Evolutionary conservation across 345 rosid genomes (phyloP).

Genomic region (Gossypium thurberi): DNA sequence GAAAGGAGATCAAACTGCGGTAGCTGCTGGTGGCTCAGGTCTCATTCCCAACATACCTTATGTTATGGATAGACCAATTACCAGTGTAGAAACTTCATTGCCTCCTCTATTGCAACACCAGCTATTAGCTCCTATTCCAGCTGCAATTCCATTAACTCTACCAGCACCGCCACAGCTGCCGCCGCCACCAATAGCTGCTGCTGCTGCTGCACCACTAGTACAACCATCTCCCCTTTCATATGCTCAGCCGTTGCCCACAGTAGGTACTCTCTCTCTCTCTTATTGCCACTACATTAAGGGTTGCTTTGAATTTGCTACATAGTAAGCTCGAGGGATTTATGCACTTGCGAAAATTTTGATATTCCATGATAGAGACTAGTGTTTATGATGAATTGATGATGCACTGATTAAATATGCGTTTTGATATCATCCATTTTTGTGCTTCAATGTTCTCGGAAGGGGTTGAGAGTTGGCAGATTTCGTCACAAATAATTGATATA

Average conservation of each 20-base stretch:
- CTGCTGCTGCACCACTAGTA: conserved; percentile 12
- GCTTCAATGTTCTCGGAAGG: background rate
- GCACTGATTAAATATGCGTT: background rate
- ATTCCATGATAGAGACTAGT: background rate
- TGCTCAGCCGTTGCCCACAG: conserved; percentile 45
- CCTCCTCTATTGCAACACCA: conserved; percentile 32
- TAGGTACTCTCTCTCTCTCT: conserved; percentile 40
- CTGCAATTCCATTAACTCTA: conserved; percentile 21
- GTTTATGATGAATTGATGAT: background rate
- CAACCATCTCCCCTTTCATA: conserved; percentile 27
- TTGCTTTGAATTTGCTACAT: background rate
- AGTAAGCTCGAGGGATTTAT: too few species aligned
- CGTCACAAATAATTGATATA: background rate
- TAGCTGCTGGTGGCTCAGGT: conserved; percentile 9
- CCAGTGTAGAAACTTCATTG: conserved; percentile 24
- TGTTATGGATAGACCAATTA: conserved; percentile 18
- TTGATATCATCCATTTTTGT: background rate
- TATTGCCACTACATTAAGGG: background rate
- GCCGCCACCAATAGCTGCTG: background rate
- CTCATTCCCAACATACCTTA: conserved; percentile 13
- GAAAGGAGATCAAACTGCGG: conserved; percentile 29
- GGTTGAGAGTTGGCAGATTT: conserved; percentile 2
- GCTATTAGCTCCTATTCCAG: conserved; percentile 15
- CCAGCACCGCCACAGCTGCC: conserved; percentile 12
- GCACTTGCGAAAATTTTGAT: background rate